phyloP scores from a whole-genome alignment of 192 early-diverging fungal genomes.

The Endogone sp. region DNA sequence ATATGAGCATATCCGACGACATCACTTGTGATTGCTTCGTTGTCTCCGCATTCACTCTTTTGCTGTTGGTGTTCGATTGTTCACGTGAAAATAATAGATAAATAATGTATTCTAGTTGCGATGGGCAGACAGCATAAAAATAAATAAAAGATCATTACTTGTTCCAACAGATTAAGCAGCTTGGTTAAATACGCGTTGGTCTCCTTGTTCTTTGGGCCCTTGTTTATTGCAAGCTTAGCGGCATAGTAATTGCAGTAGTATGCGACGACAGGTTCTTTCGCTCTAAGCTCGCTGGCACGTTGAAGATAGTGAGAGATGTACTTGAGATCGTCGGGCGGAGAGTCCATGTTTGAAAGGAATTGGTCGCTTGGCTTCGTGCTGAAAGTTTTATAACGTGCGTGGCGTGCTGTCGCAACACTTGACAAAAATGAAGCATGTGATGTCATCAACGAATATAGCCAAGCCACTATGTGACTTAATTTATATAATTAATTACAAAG shows the following conservation, averaged over 20 bases:
- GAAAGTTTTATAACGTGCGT: too few species aligned
- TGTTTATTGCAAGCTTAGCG: constrained; percentile 68
- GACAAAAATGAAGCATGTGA: too few species aligned
- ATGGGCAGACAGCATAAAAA: not conserved
- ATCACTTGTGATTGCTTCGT: constrained; percentile 75
- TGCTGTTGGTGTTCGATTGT: constrained; percentile 41
- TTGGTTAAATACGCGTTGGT: constrained; percentile 57
- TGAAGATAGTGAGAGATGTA: constrained; percentile 77
- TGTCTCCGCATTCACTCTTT: constrained; percentile 56
- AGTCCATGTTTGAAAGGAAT: not conserved
- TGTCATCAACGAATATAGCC: too few species aligned
- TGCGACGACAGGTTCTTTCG: constrained; percentile 82
- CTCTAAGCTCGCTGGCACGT: constrained; percentile 71
- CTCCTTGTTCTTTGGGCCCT: constrained; percentile 45
- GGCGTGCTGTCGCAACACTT: too few species aligned
- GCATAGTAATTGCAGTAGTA: constrained; percentile 92
- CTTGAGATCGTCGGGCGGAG: constrained; percentile 58
- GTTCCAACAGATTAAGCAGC: constrained; percentile 80
- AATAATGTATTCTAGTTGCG: not conserved
- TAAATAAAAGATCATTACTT: constrained; percentile 33
- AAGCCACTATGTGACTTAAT: too few species aligned
- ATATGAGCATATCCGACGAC: constrained; percentile 74
- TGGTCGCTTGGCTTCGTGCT: not conserved
- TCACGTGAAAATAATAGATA: not conserved
- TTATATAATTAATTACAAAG: too few species aligned